Evolutionary conservation across 768 basidiomycete genomes (phyloP), one percentile per base, ranked within the genome.

Genomic region (Hirschioporus abietinus): DNA sequence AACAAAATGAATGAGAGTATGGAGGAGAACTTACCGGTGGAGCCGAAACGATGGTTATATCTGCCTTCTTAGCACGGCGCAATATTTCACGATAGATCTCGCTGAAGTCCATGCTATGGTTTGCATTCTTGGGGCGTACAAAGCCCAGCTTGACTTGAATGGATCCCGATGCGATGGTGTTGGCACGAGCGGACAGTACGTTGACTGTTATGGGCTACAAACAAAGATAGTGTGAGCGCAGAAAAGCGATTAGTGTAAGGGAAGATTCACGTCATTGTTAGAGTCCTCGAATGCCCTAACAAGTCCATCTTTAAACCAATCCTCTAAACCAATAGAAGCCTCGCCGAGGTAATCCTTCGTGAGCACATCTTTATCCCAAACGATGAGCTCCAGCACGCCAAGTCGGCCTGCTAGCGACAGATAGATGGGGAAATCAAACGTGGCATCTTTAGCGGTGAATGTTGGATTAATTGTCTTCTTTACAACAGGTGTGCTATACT

Each of bases 291-390:
- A 95, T 12, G 72, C 83, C 67, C 82, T 84, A 0, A 79, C 77
- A 20, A 76, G 76, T 26, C 75, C 78, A 66, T 73, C 80, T 57
- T 68, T 80, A 71, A 95, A 97, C 93, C 94, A 96, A 35, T 92
- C 87, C 23, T 88, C 88, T n/a, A 96, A 74, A 0, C 87, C 84
- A 7, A 98, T 70, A 0, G 89, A 84, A 5, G 86, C 84, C 76
- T 99, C 96, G 18, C 97, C 97, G 18, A 99, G 83, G 75, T 97
- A 99, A 60, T 98, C 96, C 78, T 95, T 97, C 72, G 83, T 85
- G 72, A 95, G 75, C 70, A 92, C 80, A 76, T 98, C 96, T 79
- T 90, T 95, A 77, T 96, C 95, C 96, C 96, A 99, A 0, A 95
- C 83, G 15, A 97, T 88, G 35, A 94, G 80, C 76, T 98, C 95